Evolutionary conservation across 2,329 filamentous ascomycete species (phyloP), one percentile per base, ranked within the genome.

Genomic region (Fusarium secorum): DNA sequence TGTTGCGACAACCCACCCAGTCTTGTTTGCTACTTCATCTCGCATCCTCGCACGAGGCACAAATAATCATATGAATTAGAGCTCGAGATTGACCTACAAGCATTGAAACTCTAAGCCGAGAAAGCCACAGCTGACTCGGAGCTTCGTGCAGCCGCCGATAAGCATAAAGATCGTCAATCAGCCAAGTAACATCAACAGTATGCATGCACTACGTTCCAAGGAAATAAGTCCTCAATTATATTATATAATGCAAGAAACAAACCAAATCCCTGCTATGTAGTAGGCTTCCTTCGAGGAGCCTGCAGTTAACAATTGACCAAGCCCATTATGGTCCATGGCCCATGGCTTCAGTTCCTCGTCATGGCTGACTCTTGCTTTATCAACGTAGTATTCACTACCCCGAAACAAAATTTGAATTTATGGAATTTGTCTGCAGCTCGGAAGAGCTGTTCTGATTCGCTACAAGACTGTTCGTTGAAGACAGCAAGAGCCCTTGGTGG

Each of bases 251-350:
- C 7, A n/a, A 30, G 10, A 22, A 48, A 30, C 14, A 6, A 18
- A 18, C 5, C 5, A 32, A 13, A 18, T 32, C 6, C 11, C 11
- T 32, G 26, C 10, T 6, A 48, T 30, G 5, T 18, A 18, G 7
- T 2, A 32, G 15, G 28, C n/a, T 7, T 4, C 14, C 20, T 32
- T 32, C 5, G 11, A 13, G 2, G 28, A 22, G 28, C 4, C 11
- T 22, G n/a, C 11, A 9, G 3, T 22, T 3, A 11, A 7, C 15
- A 49, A 14, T 11, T 32, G 28, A 18, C 15, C 11, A 22, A 22
- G 11, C 28, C n/a, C 5, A 20, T 3, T 14, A 8, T 24, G 1
- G 28, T 2, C n/a, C 17, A 8, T 20, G 1, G n/a, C 2, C n/a
- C 17, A 18, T 49, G 4, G 28, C 2, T 11, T 24, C 17, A 33